phyloP scores from a whole-genome alignment of 2,329 filamentous ascomycete species.

The Penicillium crustosum region DNA sequence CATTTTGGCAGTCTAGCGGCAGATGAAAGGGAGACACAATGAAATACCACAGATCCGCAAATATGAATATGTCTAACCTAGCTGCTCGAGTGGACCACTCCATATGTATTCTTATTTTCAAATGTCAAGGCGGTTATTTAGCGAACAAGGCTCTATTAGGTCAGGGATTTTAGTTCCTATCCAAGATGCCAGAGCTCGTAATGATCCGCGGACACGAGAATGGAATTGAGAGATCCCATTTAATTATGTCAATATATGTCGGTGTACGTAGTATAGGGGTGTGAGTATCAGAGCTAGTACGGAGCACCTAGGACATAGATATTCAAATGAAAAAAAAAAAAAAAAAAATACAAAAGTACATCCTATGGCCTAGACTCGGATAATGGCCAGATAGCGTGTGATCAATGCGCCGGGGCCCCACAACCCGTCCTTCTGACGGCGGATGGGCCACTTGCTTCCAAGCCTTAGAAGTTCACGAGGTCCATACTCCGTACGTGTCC shows the following conservation, averaged over 20 bases:
- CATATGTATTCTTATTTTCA: neutral
- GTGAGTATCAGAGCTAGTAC: too few relatives aligned
- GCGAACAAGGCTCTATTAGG: neutral
- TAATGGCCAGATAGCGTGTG: neutral
- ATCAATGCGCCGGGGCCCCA: neutral
- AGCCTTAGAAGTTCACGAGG: too few relatives aligned
- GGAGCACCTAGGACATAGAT: too few relatives aligned
- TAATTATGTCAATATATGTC: neutral
- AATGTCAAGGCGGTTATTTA: neutral
- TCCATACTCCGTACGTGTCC: too few relatives aligned
- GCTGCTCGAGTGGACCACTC: neutral
- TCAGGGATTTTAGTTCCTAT: neutral
- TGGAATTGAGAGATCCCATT: neutral
- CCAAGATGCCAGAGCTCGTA: neutral
- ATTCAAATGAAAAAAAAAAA: neutral
- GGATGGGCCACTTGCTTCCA: neutral
- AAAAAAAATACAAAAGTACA: too few relatives aligned
- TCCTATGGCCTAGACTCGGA: too few relatives aligned
- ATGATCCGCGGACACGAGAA: neutral
- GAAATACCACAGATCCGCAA: neutral
- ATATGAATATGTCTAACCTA: too few relatives aligned
- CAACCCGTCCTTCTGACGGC: neutral
- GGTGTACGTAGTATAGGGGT: neutral
- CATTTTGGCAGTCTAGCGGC: neutral
- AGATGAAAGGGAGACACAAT: neutral